Evolutionary conservation across 208 protist species (phyloP).

Genomic region (Acanthamoeba triangularis): DNA sequence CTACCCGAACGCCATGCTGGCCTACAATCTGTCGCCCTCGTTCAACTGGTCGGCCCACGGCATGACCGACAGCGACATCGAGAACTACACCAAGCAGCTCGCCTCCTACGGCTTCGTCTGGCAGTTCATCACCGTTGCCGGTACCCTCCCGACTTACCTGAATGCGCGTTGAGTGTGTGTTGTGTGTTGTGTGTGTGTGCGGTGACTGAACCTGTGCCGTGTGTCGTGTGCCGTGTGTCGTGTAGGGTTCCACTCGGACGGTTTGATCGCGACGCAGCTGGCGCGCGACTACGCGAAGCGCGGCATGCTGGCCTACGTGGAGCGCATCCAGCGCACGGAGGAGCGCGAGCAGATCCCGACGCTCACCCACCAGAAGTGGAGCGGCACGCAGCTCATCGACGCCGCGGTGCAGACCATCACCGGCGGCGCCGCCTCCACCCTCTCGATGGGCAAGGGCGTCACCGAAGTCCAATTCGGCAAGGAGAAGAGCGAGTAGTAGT

Average conservation of each 20-base stretch:
- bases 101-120: conserved; percentile 87
- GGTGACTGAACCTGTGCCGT: conserved; percentile 88
- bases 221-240: conserved; percentile 88
- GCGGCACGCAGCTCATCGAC: conserved; percentile 91
- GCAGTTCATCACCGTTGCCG: conserved; percentile 74
- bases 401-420: conserved; percentile 83
- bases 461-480: conserved; percentile 90
- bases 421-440: conserved; percentile 87
- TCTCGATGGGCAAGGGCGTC: conserved; percentile 86
- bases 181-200: conserved; percentile 14
- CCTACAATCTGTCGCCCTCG: conserved; percentile 94
- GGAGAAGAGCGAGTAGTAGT: not conserved
- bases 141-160: not conserved
- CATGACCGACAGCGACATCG: conserved; percentile 90
- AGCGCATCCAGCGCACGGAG: conserved; percentile 91
- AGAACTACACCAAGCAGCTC: conserved; percentile 78
- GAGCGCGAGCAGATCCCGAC: conserved; percentile 87
- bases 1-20: conserved; percentile 89
- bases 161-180: not conserved
- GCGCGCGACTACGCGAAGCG: conserved; percentile 87
- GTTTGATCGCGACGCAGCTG: conserved; percentile 89
- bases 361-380: conserved; percentile 91
- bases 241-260: conserved; percentile 92
- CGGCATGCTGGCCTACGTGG: conserved; percentile 93
- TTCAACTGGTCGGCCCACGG: conserved; percentile 94